Evolutionary conservation across 2,329 filamentous ascomycete genomes (phyloP).

Genomic region (Hypoxylon sp.): DNA sequence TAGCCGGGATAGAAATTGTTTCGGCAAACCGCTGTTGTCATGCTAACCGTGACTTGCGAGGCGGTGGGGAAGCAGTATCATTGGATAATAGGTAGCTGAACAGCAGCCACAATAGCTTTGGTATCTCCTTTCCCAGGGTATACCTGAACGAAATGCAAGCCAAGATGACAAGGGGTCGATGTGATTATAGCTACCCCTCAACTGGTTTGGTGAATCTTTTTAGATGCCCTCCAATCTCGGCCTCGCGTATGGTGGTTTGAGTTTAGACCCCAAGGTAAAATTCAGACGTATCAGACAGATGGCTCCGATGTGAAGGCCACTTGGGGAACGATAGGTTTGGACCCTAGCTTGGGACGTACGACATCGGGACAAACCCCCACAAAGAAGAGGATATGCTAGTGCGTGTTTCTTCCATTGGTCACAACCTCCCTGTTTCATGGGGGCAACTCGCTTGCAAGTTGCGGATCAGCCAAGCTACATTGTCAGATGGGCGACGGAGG

Average conservation of each 20-base stretch:
- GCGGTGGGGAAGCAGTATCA: slow-evolving; percentile 6
- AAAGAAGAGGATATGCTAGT: too few species aligned
- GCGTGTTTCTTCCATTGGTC: slow-evolving; percentile 5
- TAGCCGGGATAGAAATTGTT: slow-evolving; percentile 13
- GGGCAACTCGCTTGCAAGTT: slow-evolving; percentile 21
- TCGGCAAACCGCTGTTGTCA: slow-evolving; percentile 21
- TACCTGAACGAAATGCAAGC: slow-evolving; percentile 21
- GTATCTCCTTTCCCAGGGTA: slow-evolving; percentile 12
- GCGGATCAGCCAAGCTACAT: too few species aligned
- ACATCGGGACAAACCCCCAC: too few species aligned
- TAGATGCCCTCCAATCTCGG: background rate
- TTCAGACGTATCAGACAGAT: too few species aligned
- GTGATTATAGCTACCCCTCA: background rate
- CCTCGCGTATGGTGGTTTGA: slow-evolving; percentile 1
- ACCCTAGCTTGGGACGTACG: too few species aligned
- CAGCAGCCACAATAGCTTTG: slow-evolving; percentile 24
- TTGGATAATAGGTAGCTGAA: slow-evolving; percentile 28
- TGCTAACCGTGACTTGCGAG: slow-evolving; percentile 15
- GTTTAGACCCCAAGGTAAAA: slow-evolving; percentile 5
- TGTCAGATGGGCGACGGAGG: slow-evolving; percentile 26
- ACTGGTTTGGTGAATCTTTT: slow-evolving; percentile 5
- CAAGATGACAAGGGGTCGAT: too few species aligned
- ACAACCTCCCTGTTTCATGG: slow-evolving; percentile 7
- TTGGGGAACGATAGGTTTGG: too few species aligned
- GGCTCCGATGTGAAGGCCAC: too few species aligned